Conservation (phyloP, 306 rosid genomes). For the Pyrus bretschneideri region DNA sequence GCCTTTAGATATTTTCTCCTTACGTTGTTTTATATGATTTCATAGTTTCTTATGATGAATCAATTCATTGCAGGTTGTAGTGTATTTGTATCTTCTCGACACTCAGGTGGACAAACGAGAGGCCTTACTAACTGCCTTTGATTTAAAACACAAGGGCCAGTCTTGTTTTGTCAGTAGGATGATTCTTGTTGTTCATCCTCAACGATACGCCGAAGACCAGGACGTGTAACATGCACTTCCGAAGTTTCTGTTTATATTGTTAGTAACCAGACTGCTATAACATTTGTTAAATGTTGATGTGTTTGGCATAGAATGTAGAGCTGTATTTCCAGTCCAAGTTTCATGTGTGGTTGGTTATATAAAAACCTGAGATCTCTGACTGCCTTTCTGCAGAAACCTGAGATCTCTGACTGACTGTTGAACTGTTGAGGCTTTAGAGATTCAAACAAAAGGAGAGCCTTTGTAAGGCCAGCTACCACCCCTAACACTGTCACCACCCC, state of each 20-base stretch:
- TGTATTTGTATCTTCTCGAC: neutral
- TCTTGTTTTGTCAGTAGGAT: neutral
- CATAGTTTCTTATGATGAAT: neutral
- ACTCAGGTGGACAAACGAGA: slow-evolving; percentile 5
- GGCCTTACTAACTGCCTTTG: slow-evolving; percentile 17
- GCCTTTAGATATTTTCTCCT: too few species aligned
- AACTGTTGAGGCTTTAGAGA: too few species aligned
- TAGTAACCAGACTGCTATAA: neutral
- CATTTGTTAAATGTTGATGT: neutral
- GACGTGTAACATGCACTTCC: neutral
- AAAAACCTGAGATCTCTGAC: too few species aligned
- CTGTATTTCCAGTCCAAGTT: too few species aligned
- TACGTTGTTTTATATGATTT: neutral
- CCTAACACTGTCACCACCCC: too few species aligned
- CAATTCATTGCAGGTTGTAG: slow-evolving; percentile 24
- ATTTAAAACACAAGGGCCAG: neutral
- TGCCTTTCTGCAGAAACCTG: too few species aligned
- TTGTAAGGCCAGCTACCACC: too few species aligned
- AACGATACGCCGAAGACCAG: neutral
- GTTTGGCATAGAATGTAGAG: too few species aligned
- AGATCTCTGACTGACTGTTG: too few species aligned
- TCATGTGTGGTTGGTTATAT: too few species aligned
- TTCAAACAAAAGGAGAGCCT: too few species aligned
- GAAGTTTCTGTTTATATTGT: neutral
- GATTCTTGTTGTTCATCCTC: neutral